Percentiles rank a stretch among this genome's conserved stretches.
Evolutionary conservation across 306 rosid genomes (phyloP).

Genomic region (Quercus aquifolioides): DNA sequence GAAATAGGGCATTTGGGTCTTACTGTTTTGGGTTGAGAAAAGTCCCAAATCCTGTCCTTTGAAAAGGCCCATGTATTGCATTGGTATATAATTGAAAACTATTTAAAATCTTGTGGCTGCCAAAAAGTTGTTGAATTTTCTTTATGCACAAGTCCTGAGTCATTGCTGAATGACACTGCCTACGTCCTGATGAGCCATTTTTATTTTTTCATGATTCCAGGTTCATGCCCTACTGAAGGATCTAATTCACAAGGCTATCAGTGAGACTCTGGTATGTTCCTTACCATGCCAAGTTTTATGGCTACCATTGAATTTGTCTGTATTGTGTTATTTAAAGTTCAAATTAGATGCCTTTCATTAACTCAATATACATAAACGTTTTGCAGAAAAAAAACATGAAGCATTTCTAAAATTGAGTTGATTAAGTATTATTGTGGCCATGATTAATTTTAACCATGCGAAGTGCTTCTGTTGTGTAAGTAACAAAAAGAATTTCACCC

Average conservation of each 20-base stretch:
- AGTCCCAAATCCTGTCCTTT: neutral
- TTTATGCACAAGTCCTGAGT: neutral
- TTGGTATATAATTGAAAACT: neutral
- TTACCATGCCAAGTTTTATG: constrained; percentile 5
- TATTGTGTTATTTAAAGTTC: neutral
- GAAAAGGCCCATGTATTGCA: neutral
- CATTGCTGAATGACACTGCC: neutral
- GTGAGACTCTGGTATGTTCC: constrained; percentile 67
- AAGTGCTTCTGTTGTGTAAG: neutral
- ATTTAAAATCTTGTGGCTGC: neutral
- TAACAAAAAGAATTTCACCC: neutral
- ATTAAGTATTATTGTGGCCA: neutral
- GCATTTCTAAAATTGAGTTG: neutral
- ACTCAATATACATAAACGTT: neutral
- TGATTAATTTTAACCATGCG: neutral
- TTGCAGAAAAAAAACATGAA: neutral
- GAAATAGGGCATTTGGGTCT: neutral
- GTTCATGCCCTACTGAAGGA: constrained; percentile 74
- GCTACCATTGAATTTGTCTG: constrained; percentile 7
- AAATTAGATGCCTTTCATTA: neutral
- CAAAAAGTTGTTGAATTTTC: constrained; percentile 3
- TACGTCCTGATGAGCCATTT: constrained; percentile 14
- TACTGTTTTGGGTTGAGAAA: neutral
- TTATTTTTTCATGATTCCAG: constrained; percentile 36
- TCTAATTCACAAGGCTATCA: constrained; percentile 74